These are phyloP conservation scores for Ustilago xerochloae DNA, from an alignment of 1,284 basidiomycete genomes.

Conservation along the genomic window DNA sequence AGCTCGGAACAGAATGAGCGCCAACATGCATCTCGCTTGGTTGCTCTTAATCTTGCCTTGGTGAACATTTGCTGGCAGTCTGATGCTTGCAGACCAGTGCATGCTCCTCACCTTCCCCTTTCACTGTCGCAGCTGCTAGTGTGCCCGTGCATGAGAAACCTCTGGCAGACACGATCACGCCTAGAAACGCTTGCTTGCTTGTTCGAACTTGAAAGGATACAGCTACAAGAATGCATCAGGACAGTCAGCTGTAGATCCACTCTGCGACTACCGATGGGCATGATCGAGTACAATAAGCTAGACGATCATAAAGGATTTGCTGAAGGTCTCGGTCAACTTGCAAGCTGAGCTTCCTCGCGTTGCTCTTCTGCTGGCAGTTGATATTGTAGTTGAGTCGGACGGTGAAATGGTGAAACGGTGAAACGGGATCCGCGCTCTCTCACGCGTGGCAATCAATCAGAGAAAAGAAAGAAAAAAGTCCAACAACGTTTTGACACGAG, in stretches of 20 bases:
- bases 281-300: too few relatives aligned
- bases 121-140: neutral
- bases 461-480: too few relatives aligned
- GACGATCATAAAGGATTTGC: too few relatives aligned
- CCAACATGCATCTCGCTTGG: neutral
- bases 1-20: constrained; percentile 1
- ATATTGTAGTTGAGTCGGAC: neutral
- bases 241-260: too few relatives aligned
- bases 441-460: neutral
- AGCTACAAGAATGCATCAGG: too few relatives aligned
- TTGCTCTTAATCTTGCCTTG: neutral
- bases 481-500: constrained; percentile 8
- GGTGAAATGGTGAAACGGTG: neutral
- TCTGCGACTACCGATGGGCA: too few relatives aligned
- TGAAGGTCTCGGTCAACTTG: neutral
- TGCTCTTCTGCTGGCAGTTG: neutral
- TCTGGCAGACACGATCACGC: neutral
- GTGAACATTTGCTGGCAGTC: too few relatives aligned
- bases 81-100: neutral
- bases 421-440: neutral
- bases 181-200: neutral
- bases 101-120: neutral
- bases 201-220: too few relatives aligned
- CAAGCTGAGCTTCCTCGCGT: neutral
- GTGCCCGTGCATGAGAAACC: neutral